Base-by-base conservation (phyloP, 345 rosid species). In the Linum trigynum region DNA sequence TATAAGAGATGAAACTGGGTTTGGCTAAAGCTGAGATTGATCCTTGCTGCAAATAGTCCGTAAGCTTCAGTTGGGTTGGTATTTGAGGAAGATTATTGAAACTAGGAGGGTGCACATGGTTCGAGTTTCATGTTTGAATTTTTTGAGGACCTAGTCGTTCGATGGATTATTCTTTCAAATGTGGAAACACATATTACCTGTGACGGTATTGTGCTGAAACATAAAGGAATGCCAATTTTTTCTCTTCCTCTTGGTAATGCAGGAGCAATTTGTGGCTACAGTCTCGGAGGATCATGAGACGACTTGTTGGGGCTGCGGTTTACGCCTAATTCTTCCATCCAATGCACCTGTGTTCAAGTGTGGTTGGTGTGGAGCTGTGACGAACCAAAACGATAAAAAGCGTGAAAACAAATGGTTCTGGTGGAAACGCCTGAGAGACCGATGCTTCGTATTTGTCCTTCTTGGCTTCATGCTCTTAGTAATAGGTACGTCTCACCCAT, bases 301-400 rank as follows among this genome's bases (percentile, higher is more conserved):
- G 65, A 51, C 71, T 16, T 89, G 98, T 71, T 89, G 98, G 97
- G 98, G 98, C n/a, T 92, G 98, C 73, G 98, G 97, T 67, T 66
- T 89, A 48, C 85, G 78, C 57, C 87, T 86, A 61, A 79, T 85
- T 76, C 89, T 86, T 68, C 91, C 94, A 9, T 75, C 95, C 41
- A 74, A 79, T 14, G 65, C 89, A 0, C 85, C 84, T 66, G 59
- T 84, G 78, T 89, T 92, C 71, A 89, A 88, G 77, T 92, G 97
- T 58, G 90, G 91, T 39, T 92, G 97, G 98, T 92, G 98, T 81
- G 98, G 97, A 73, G 98, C 98, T 41, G 76, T 92, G 67, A 87
- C 98, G 7, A 78, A 75, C 72, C 84, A 78, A 65, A 83, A 79
- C 50, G 68, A 76, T 6, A 56, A 51, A 67, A 79, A 76, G 69